Evolutionary conservation across 2,329 filamentous ascomycete genomes (phyloP).

Genomic region (Onygenales sp.): DNA sequence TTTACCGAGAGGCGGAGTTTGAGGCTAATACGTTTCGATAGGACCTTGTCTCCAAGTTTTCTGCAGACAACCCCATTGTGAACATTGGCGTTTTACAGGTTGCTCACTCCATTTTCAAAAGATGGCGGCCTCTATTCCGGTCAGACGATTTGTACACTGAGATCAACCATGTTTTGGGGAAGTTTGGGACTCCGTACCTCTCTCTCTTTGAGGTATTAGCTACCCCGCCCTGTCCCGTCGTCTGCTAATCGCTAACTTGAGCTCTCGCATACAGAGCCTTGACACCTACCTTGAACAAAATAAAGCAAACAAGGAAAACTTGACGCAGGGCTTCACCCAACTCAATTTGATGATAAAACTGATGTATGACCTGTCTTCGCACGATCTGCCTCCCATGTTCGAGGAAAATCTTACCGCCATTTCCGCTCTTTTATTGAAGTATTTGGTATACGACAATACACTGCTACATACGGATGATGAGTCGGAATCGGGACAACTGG

Average conservation of each 20-base stretch:
- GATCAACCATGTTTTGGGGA: constrained; percentile 87
- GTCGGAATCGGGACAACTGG: constrained; percentile 72
- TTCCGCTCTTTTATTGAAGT: constrained; percentile 77
- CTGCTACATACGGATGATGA: constrained; percentile 78
- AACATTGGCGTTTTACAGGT: constrained; percentile 95
- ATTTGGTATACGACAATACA: constrained; percentile 81
- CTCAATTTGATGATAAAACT: constrained; percentile 85
- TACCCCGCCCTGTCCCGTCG: background rate
- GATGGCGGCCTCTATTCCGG: constrained; percentile 89
- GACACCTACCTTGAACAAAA: constrained; percentile 59
- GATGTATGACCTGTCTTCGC: constrained; percentile 92
- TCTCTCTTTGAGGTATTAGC: constrained; percentile 58
- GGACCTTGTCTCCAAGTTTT: constrained; percentile 83
- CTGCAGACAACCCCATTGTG: constrained; percentile 66
- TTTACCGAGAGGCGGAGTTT: background rate
- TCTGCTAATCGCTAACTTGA: background rate
- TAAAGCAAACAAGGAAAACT: constrained; percentile 60
- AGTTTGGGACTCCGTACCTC: constrained; percentile 77
- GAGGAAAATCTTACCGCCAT: constrained; percentile 78
- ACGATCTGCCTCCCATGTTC: constrained; percentile 89
- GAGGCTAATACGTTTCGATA: constrained; percentile 21
- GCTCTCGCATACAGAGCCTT: constrained; percentile 28
- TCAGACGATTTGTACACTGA: constrained; percentile 89
- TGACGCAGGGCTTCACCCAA: constrained; percentile 73
- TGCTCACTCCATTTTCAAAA: constrained; percentile 93